Percentiles rank a stretch among this genome's conserved stretches.
Evolutionary conservation across 2,329 filamentous ascomycete species (phyloP).

Genomic region (Eutypa lata): DNA sequence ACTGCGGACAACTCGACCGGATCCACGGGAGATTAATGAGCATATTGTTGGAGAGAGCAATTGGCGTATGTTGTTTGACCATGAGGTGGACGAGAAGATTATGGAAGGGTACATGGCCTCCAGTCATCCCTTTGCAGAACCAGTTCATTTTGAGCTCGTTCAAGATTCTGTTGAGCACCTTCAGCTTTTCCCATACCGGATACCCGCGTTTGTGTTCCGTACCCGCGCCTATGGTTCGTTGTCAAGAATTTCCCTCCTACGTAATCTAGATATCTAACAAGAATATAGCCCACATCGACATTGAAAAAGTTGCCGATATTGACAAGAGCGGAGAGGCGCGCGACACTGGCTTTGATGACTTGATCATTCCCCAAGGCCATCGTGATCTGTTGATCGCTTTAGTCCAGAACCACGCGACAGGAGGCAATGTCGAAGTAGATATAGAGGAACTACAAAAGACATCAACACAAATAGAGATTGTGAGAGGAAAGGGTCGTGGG

Average conservation of each 20-base stretch:
- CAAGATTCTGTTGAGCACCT: background rate
- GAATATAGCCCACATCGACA: slow-evolving; percentile 1
- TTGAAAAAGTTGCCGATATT: slow-evolving; percentile 4
- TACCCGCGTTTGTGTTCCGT: background rate
- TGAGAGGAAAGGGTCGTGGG: slow-evolving; percentile 28
- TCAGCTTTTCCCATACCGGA: background rate
- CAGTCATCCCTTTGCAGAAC: background rate
- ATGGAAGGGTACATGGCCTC: background rate
- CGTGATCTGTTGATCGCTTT: slow-evolving; percentile 8
- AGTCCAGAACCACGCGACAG: slow-evolving; percentile 9
- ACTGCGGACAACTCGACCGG: background rate
- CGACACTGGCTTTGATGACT: slow-evolving; percentile 4
- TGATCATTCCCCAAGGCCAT: slow-evolving; percentile 4
- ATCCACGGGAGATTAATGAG: background rate
- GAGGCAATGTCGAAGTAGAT: background rate
- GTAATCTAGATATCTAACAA: background rate
- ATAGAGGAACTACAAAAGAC: background rate
- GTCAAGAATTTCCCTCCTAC: background rate
- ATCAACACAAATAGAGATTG: slow-evolving; percentile 8
- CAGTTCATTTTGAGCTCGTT: background rate
- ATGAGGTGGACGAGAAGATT: background rate
- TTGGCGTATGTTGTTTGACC: background rate
- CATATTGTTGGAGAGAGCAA: background rate
- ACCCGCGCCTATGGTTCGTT: slow-evolving; percentile 5
- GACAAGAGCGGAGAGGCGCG: slow-evolving; percentile 8